Evolutionary conservation across 225 moss, liverwort and hornwort species (phyloP).

Genomic region (Sphagnum tenellum): DNA sequence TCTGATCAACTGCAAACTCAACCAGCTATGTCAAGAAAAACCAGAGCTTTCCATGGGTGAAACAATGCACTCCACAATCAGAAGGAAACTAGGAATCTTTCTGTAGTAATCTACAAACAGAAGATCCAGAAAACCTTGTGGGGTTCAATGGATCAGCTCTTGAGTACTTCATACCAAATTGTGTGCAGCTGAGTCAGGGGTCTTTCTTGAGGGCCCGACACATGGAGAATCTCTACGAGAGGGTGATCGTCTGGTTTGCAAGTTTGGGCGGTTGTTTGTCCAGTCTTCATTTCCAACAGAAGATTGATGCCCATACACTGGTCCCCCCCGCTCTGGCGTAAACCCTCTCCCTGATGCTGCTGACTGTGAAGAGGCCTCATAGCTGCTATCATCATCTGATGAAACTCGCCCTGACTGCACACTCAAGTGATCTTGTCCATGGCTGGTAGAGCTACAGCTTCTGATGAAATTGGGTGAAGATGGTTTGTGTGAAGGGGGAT

Average conservation of each 20-base stretch:
- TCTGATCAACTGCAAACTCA: not conserved
- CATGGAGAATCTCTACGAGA: constrained; percentile 13
- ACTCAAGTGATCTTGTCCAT: constrained; percentile 6
- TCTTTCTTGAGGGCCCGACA: constrained; percentile 21
- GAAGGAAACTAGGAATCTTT: not conserved
- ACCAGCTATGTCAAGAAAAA: not conserved
- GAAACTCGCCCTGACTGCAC: constrained; percentile 17
- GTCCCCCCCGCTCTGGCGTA: constrained; percentile 19
- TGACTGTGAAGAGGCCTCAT: constrained; percentile 33
- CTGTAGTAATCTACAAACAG: not conserved
- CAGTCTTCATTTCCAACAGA: constrained; percentile 11
- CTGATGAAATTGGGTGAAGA: constrained; percentile 14
- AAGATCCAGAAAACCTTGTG: not conserved
- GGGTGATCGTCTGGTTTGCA: constrained; percentile 13
- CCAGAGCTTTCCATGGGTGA: not conserved
- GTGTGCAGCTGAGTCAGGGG: constrained; percentile 30
- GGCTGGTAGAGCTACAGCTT: constrained; percentile 17
- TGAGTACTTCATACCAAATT: constrained; percentile 5
- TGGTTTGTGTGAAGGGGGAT: not conserved
- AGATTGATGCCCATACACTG: constrained; percentile 1
- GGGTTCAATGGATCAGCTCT: too few relatives aligned
- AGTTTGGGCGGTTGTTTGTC: constrained; percentile 10
- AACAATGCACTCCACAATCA: not conserved
- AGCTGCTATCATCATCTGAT: constrained; percentile 38
- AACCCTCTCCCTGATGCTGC: constrained; percentile 21